Base-by-base conservation (phyloP, 768 basidiomycete species). In the Polyporus arcularius region DNA sequence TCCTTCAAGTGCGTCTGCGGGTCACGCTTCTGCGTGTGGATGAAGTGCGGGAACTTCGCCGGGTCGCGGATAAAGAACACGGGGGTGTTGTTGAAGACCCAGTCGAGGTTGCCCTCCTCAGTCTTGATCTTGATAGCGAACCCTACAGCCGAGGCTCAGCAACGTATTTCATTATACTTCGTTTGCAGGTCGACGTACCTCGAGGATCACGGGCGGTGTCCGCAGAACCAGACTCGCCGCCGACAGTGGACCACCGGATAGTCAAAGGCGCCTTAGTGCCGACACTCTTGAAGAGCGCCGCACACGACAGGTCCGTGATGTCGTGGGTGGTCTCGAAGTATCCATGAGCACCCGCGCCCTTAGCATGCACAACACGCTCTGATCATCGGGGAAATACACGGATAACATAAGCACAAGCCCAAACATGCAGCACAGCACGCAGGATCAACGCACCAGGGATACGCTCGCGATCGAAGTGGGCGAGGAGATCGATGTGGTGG, bases 121-220 rank as follows among this genome's bases (percentile, higher is more conserved):
- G 96, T 94, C 73, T 85, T 90, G 64, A 98, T 81, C 77, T 96
- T 90, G 76, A 90, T 71, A 4, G 96, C 90, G 70, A 97, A 98
- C 2, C 96, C 96, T 78, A 45, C 5, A 26, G 18, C 5, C 11
- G 4, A 51, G 39, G 5, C 10, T 48, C 2, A 16, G 52, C 40
- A 38, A 43, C 18, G 39, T 4, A 4, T 1, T n/a, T 7, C 41
- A 26, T 26, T 26, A 2, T 41, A 46, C 1, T 28, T 32, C 16
- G 26, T 14, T 15, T 49, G 9, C 28, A 32, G 15, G 18, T 28
- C 4, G 16, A 63, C 68, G 14, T 21, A 72, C 71, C 71, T 64
- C 94, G 88, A 28, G 94, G 93, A 68, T 98, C 95, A 62, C 95
- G 89, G 58, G 91, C 90, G n/a, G 86, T 90, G 68, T 98, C 96